A percentile compares a stretch with the other conserved stretches of the same genome.
Evolutionary conservation across 2,329 filamentous ascomycete species (phyloP).

Genomic region (Aspergillus piperis): DNA sequence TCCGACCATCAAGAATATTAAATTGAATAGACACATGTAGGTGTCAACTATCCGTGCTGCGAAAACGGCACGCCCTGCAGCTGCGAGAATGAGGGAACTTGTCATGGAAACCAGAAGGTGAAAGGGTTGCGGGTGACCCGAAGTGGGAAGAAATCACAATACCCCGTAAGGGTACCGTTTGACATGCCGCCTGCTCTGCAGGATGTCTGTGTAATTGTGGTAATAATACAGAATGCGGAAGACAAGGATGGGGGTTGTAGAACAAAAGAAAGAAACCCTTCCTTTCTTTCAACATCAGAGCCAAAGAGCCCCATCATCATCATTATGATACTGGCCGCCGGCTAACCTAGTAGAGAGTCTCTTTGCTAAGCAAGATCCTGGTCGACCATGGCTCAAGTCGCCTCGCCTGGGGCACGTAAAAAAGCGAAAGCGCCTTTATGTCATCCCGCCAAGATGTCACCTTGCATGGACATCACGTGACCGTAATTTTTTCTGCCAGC

Average conservation of each 20-base stretch:
- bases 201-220: not conserved
- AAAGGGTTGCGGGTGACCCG: constrained; percentile 1
- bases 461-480: constrained; percentile 22
- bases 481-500: constrained; percentile 19
- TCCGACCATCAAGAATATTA: too few relatives aligned
- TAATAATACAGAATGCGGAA: constrained; percentile 1
- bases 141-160: not conserved
- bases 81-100: not conserved
- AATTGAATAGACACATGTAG: not conserved
- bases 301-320: not conserved
- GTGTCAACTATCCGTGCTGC: not conserved
- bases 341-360: not conserved
- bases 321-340: too few relatives aligned
- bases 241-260: not conserved
- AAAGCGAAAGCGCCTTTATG: constrained; percentile 1
- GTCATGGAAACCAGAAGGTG: constrained; percentile 5
- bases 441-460: constrained; percentile 18
- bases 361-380: not conserved
- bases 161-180: constrained; percentile 4
- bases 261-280: not conserved
- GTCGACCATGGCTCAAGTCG: not conserved
- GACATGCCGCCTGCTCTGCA: not conserved
- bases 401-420: not conserved
- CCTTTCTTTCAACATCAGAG: not conserved
- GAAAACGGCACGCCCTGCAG: not conserved